These are phyloP conservation scores for Fusarium paranaense DNA, from an alignment of 2,329 filamentous ascomycete genomes.

Conservation along the genomic window DNA sequence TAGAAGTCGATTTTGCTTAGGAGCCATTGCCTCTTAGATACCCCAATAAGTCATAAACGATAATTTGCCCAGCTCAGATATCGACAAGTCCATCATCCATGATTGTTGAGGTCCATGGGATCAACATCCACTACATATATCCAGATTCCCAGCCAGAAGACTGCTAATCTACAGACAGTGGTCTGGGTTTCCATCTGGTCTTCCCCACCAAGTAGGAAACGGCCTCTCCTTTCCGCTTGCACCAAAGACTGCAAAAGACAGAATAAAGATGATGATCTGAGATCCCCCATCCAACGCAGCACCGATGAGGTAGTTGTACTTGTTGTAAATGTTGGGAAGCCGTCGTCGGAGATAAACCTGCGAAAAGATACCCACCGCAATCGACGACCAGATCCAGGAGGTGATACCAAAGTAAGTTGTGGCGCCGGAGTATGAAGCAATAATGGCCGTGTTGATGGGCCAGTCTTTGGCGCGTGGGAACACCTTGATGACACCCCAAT, in stretches of 20 bases:
- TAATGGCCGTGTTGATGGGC: background rate
- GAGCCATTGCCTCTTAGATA: background rate
- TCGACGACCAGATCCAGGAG: conserved; percentile 49
- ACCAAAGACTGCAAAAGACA: conserved; percentile 42
- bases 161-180: background rate
- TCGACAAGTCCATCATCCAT: no score
- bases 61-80: no score
- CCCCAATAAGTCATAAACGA: background rate
- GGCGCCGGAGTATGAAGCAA: background rate
- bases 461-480: background rate
- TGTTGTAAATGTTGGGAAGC: conserved; percentile 39
- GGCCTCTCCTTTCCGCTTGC: conserved; percentile 33
- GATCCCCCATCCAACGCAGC: conserved; percentile 45
- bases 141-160: no score
- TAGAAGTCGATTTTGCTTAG: background rate
- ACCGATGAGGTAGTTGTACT: conserved; percentile 45
- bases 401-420: conserved; percentile 47
- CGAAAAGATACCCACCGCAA: conserved; percentile 48
- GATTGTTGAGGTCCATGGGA: no score
- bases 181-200: background rate
- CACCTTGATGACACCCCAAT: conserved; percentile 50
- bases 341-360: conserved; percentile 43
- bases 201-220: conserved; percentile 25
- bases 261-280: conserved; percentile 44
- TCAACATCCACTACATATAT: no score